phyloP scores from a whole-genome alignment of 495 filamentous ascomycete species.

The Penicillium taxi region DNA sequence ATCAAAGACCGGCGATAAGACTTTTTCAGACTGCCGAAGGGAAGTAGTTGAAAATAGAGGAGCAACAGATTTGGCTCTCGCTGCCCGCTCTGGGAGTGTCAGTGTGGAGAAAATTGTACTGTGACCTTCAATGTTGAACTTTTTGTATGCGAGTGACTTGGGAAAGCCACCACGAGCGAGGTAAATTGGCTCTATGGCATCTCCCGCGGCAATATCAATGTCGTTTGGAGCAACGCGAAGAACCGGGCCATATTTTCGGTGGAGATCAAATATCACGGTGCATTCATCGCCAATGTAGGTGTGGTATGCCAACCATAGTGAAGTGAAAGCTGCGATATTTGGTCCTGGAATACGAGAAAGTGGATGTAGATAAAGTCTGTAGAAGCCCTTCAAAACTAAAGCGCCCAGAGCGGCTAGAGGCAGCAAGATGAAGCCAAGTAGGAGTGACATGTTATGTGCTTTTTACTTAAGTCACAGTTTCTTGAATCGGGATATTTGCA shows the following conservation, averaged over 20 bases:
- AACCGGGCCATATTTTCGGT: constrained; percentile 36
- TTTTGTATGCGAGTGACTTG: constrained; percentile 40
- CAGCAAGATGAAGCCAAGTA: neutral
- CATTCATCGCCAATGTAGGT: constrained; percentile 35
- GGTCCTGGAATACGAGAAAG: constrained; percentile 34
- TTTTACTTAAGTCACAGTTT: too few relatives aligned
- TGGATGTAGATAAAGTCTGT: constrained; percentile 27
- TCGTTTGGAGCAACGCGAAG: constrained; percentile 44
- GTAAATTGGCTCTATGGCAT: constrained; percentile 40
- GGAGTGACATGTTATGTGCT: neutral
- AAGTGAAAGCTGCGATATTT: constrained; percentile 27
- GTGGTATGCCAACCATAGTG: constrained; percentile 37
- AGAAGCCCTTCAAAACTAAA: constrained; percentile 10
- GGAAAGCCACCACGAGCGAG: constrained; percentile 37
- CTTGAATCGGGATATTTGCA: too few relatives aligned
- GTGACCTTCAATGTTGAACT: constrained; percentile 46
- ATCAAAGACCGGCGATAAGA: constrained; percentile 28
- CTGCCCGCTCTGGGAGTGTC: constrained; percentile 29
- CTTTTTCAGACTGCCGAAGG: constrained; percentile 23
- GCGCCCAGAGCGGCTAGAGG: neutral
- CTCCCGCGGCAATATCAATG: constrained; percentile 35
- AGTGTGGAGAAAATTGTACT: constrained; percentile 44
- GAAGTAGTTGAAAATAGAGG: constrained; percentile 38
- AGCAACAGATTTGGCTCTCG: constrained; percentile 41
- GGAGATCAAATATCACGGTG: constrained; percentile 26